These are phyloP conservation scores for Theileria parva DNA, from an alignment of 169 alveolate genomes.

Conservation along the genomic window DNA sequence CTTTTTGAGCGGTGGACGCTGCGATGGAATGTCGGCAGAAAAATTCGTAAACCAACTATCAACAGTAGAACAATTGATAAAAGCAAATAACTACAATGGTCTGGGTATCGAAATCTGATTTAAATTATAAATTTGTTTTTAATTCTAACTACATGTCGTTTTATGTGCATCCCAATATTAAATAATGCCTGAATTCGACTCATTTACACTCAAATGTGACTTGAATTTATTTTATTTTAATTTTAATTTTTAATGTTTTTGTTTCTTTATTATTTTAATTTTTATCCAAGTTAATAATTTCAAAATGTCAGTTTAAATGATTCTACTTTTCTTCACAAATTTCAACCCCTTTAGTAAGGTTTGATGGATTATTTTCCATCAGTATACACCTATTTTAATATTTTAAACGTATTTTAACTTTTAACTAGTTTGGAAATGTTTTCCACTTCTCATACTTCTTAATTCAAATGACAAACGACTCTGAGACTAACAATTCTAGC, in stretches of 20 bases:
- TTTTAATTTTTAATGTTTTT: background rate
- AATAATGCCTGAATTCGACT: background rate
- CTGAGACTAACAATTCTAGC: background rate
- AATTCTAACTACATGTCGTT: background rate
- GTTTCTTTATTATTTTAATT: background rate
- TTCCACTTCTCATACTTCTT: background rate
- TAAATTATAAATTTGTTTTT: background rate
- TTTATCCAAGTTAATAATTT: background rate
- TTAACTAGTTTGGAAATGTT: background rate
- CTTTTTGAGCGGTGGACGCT: constrained; percentile 54
- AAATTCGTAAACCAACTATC: constrained; percentile 40
- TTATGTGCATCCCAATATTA: constrained; percentile 5
- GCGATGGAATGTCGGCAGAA: constrained; percentile 63
- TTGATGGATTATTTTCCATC: background rate
- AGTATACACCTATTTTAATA: background rate
- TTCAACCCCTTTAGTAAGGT: background rate
- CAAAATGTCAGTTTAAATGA: background rate
- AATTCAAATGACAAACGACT: background rate
- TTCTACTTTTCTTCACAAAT: background rate
- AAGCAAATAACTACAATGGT: constrained; percentile 16
- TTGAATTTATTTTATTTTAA: background rate
- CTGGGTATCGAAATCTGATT: background rate
- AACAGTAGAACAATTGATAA: constrained; percentile 35
- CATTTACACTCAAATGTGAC: background rate
- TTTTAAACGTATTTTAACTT: too few species aligned